These are phyloP conservation scores for Podila minutissima DNA, from an alignment of 192 early-diverging fungal species.

Conservation along the genomic window DNA sequence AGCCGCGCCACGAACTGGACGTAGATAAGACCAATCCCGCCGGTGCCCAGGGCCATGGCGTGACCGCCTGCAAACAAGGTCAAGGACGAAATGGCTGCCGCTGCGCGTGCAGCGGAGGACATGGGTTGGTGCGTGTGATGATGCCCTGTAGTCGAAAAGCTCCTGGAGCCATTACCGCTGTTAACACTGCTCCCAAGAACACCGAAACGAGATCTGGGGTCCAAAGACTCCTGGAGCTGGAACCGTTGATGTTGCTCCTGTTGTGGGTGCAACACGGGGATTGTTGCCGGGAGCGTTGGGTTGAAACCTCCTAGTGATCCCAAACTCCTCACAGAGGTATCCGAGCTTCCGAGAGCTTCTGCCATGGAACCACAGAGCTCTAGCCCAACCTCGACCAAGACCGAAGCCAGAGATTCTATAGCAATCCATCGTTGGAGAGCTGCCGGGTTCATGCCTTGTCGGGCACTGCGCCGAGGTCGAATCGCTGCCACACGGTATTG, in stretches of 20 bases:
- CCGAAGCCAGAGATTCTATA: slow-evolving; percentile 27
- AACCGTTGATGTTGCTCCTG: neutral
- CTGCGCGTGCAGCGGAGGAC: slow-evolving; percentile 21
- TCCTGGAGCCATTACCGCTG: neutral
- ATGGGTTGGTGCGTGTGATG: neutral
- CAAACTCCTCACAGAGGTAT: neutral
- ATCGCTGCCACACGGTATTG: neutral
- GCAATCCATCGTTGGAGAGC: slow-evolving; percentile 25
- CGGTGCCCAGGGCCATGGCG: slow-evolving; percentile 39
- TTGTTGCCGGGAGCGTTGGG: neutral
- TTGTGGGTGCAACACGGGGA: neutral
- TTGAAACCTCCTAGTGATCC: neutral
- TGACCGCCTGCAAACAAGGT: slow-evolving; percentile 32
- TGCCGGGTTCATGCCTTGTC: slow-evolving; percentile 7
- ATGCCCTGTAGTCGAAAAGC: neutral
- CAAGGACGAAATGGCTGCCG: slow-evolving; percentile 27
- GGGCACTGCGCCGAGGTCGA: neutral
- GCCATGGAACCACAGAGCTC: slow-evolving; percentile 45
- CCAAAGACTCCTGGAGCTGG: neutral
- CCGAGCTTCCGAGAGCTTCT: slow-evolving; percentile 24
- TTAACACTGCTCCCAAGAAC: neutral
- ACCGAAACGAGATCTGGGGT: neutral
- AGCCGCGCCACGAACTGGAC: slow-evolving; percentile 45
- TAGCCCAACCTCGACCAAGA: slow-evolving; percentile 38
- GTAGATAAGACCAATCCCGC: slow-evolving; percentile 42